Conservation (phyloP, 208 protist genomes). For the Phytomonas francai region DNA sequence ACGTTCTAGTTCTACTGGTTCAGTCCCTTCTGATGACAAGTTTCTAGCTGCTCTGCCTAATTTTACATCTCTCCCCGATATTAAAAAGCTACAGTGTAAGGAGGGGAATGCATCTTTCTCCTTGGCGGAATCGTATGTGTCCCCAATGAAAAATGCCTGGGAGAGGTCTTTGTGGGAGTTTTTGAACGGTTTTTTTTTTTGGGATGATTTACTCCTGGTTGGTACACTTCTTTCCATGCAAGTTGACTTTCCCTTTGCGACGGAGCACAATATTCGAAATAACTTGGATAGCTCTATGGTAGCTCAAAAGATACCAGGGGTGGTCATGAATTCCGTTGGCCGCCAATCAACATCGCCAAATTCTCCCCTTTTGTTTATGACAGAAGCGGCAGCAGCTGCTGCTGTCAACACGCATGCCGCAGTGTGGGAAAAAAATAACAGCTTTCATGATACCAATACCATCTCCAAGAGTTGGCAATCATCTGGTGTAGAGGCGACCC, state of each 20-base stretch:
- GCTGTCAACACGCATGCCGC: not conserved
- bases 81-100: not conserved
- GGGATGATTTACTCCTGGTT: not conserved
- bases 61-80: not conserved
- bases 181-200: not conserved
- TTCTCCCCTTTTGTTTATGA: not conserved
- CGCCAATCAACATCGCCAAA: not conserved
- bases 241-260: not conserved
- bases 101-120: not conserved
- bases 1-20: not conserved
- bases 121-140: not conserved
- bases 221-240: not conserved
- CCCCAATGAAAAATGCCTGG: not conserved
- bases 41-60: not conserved
- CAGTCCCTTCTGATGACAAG: not conserved
- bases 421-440: not conserved
- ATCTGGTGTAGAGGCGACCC: not conserved
- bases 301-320: not conserved
- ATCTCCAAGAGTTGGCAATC: not conserved
- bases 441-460: not conserved
- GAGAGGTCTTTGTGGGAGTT: not conserved
- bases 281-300: not conserved
- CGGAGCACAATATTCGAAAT: not conserved
- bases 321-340: not conserved
- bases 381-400: constrained; percentile 5